Conservation (phyloP, 2,329 filamentous ascomycete genomes). For the Nigrograna mackinnonii region DNA sequence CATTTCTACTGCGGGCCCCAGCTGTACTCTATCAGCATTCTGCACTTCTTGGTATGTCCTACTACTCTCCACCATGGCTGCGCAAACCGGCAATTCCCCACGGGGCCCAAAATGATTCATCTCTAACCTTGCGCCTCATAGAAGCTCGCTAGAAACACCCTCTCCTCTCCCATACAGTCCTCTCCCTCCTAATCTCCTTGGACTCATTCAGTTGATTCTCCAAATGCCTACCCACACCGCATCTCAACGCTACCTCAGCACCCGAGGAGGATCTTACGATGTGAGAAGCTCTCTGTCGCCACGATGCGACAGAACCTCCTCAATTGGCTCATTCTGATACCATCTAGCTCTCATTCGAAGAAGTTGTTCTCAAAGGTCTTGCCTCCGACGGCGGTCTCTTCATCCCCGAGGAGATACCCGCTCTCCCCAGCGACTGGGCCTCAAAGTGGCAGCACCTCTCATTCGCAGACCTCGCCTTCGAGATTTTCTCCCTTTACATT, state of each 20-base stretch:
- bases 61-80: too few species aligned
- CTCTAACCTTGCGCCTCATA: too few species aligned
- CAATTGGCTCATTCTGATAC: slow-evolving; percentile 14
- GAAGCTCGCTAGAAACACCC: too few species aligned
- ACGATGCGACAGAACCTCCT: not conserved
- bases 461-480: slow-evolving; percentile 80
- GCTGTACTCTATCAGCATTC: too few species aligned
- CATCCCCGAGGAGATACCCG: slow-evolving; percentile 81
- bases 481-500: slow-evolving; percentile 88
- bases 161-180: too few species aligned
- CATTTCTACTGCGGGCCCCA: too few species aligned
- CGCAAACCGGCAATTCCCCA: too few species aligned
- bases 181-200: not conserved
- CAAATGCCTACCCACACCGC: slow-evolving; percentile 52
- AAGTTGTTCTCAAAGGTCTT: slow-evolving; percentile 86
- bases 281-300: slow-evolving; percentile 44
- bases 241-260: slow-evolving; percentile 66
- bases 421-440: slow-evolving; percentile 65
- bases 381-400: slow-evolving; percentile 87
- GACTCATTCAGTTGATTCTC: slow-evolving; percentile 10
- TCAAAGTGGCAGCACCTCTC: slow-evolving; percentile 75
- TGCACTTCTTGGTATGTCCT: too few species aligned
- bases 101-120: too few species aligned
- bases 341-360: slow-evolving; percentile 82
- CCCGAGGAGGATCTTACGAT: slow-evolving; percentile 65